phyloP scores from a whole-genome alignment of 2,329 filamentous ascomycete genomes.

The Botryosphaeria dothidea region DNA sequence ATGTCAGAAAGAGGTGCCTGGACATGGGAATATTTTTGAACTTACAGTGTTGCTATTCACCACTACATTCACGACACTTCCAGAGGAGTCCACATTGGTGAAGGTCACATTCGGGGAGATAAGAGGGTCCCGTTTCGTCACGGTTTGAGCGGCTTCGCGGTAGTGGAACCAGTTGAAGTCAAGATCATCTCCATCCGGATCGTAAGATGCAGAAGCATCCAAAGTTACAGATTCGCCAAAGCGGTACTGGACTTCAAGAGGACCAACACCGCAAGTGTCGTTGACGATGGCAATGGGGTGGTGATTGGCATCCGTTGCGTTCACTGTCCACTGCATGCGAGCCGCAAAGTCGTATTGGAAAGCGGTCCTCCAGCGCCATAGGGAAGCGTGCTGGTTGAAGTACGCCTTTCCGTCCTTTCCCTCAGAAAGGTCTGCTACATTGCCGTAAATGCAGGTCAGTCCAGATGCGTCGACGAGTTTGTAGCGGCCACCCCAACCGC shows the following conservation, averaged over 20 bases:
- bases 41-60: not conserved
- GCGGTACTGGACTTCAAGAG: conserved; percentile 14
- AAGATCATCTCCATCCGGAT: conserved; percentile 24
- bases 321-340: conserved; percentile 42
- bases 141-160: conserved; percentile 1
- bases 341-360: conserved; percentile 48
- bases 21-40: not conserved
- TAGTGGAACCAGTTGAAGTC: conserved; percentile 26
- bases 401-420: conserved; percentile 35
- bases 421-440: conserved; percentile 36
- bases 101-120: conserved; percentile 14
- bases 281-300: conserved; percentile 25
- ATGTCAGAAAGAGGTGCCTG: not conserved
- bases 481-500: conserved; percentile 47
- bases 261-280: conserved; percentile 17
- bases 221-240: conserved; percentile 19
- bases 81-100: not conserved
- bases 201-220: conserved; percentile 23
- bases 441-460: conserved; percentile 29
- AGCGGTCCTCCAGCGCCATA: conserved; percentile 46
- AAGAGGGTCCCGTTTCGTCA: not conserved
- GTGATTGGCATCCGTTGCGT: conserved; percentile 18
- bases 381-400: conserved; percentile 34
- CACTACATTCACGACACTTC: not conserved
- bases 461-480: conserved; percentile 24